Evolutionary conservation across 768 basidiomycete genomes (phyloP).

Genomic region (Boletellus ananas): DNA sequence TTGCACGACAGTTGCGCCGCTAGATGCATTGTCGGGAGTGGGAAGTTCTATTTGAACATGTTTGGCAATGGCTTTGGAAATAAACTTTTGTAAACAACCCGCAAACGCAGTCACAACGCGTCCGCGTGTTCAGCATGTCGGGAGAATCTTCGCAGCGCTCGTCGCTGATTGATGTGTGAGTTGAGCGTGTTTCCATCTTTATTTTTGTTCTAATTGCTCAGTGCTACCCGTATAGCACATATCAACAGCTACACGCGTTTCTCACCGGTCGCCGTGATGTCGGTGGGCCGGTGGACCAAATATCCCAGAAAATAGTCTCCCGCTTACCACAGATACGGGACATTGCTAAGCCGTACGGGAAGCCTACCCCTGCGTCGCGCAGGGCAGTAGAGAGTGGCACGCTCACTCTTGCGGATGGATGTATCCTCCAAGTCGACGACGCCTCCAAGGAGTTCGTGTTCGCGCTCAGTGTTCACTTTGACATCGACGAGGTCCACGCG

Average conservation of each 20-base stretch:
- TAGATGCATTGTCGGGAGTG: too few species aligned
- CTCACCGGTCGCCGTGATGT: constrained; percentile 55
- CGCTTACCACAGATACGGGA: constrained; percentile 56
- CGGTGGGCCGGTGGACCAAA: constrained; percentile 52
- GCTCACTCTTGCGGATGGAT: constrained; percentile 65
- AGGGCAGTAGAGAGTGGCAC: constrained; percentile 63
- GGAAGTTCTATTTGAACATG: constrained; percentile 12
- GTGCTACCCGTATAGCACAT: constrained; percentile 44
- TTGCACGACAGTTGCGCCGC: too few species aligned
- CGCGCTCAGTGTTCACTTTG: constrained; percentile 68
- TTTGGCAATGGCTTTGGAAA: constrained; percentile 24
- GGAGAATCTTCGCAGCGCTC: constrained; percentile 57
- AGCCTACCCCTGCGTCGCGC: constrained; percentile 63
- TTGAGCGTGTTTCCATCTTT: not conserved
- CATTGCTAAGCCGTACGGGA: constrained; percentile 62
- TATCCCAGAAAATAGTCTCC: constrained; percentile 53
- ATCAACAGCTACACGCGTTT: constrained; percentile 56
- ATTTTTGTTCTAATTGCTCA: constrained; percentile 1
- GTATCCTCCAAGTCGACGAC: constrained; percentile 58
- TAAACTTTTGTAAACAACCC: constrained; percentile 23
- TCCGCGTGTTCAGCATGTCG: constrained; percentile 32
- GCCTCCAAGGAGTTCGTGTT: constrained; percentile 66
- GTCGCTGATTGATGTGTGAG: constrained; percentile 65
- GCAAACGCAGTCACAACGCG: not conserved
- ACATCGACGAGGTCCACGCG: constrained; percentile 80